phyloP scores from a whole-genome alignment of 108 stramenopile species.

The Nitzschia putrida region DNA sequence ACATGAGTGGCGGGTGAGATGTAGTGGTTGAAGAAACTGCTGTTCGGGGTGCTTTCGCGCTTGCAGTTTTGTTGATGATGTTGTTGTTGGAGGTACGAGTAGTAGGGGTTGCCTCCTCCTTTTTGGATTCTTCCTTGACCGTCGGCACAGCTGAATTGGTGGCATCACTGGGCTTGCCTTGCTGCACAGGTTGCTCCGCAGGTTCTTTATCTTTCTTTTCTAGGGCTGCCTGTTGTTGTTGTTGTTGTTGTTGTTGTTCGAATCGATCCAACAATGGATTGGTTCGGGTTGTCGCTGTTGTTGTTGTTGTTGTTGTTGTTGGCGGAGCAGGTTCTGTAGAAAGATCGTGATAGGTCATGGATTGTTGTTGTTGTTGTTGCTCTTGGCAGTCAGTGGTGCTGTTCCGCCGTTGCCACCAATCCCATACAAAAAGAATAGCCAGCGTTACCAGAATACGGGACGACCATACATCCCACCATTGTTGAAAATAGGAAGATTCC shows the following conservation, averaged over 20 bases:
- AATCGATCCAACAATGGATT: neutral
- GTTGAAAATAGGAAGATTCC: neutral
- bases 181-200: neutral
- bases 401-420: constrained; percentile 1
- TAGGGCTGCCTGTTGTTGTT: neutral
- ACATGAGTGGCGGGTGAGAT: neutral
- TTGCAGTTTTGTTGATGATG: neutral
- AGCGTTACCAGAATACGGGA: constrained; percentile 7
- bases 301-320: constrained; percentile 2
- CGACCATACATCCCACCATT: neutral
- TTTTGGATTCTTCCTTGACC: neutral
- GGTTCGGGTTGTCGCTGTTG: neutral
- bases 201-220: neutral
- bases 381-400: neutral
- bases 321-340: neutral
- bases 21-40: neutral
- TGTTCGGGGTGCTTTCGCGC: neutral
- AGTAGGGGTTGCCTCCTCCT: neutral
- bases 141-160: neutral
- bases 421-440: neutral
- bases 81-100: neutral
- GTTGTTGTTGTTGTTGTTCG: neutral
- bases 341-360: neutral
- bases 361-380: neutral
- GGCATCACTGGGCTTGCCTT: neutral